A percentile compares a stretch with the other conserved stretches of the same genome.
Evolutionary conservation across 768 basidiomycete species (phyloP).

Genomic region (Suillus decipiens): DNA sequence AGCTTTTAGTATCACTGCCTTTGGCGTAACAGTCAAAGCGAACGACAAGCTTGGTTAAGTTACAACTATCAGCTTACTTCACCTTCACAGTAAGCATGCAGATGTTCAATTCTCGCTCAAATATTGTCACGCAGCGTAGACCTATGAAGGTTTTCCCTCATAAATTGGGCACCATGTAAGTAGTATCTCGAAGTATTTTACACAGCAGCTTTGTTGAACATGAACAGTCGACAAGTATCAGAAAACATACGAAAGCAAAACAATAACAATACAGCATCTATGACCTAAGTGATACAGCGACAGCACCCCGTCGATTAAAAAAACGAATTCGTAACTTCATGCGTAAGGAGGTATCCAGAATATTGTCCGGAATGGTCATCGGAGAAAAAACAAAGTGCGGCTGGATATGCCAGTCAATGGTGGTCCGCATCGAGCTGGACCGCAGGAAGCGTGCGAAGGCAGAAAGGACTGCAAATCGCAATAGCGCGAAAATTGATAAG

Average conservation of each 20-base stretch:
- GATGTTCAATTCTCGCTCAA: background rate
- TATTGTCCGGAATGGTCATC: conserved; percentile 12
- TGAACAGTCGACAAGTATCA: background rate
- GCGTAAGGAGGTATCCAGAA: conserved; percentile 10
- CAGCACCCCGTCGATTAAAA: background rate
- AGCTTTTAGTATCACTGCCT: too few species aligned
- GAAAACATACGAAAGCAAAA: conserved; percentile 1
- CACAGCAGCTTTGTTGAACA: too few species aligned
- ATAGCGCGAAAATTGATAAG: too few species aligned
- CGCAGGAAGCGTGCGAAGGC: background rate
- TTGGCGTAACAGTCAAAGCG: too few species aligned
- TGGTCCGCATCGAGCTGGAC: conserved; percentile 2
- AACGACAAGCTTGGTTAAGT: too few species aligned
- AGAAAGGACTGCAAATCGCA: background rate
- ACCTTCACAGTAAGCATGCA: background rate
- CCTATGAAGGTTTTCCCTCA: background rate
- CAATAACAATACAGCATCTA: conserved; percentile 31
- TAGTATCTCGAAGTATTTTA: background rate
- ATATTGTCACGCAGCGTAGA: background rate
- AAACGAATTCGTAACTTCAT: background rate
- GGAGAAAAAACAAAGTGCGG: background rate
- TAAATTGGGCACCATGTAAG: background rate
- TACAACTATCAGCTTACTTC: background rate
- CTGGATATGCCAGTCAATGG: background rate
- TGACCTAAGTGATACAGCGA: conserved; percentile 20